Conservation (phyloP, 768 basidiomycete genomes). For the Hygrocybe punicea region DNA sequence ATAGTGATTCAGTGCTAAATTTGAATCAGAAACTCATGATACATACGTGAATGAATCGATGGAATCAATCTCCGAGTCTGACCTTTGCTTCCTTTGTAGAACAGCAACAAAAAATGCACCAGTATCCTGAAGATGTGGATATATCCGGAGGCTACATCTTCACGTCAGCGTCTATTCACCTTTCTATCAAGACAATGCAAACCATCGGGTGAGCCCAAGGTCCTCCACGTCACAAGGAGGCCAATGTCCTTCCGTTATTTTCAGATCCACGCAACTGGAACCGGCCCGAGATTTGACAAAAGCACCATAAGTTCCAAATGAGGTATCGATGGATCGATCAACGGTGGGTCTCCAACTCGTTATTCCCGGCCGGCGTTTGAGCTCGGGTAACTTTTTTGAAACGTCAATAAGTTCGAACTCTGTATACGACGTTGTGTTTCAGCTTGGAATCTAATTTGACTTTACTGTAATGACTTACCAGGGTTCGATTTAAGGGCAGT, state of each 20-base stretch:
- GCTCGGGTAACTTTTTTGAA: constrained; percentile 62
- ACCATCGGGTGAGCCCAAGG: constrained; percentile 74
- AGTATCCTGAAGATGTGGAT: constrained; percentile 94
- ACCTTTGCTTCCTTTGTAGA: constrained; percentile 49
- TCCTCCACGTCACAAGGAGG: constrained; percentile 63
- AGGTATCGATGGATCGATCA: constrained; percentile 48
- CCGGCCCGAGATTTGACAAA: constrained; percentile 43
- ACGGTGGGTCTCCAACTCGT: constrained; percentile 74
- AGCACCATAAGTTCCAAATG: constrained; percentile 58
- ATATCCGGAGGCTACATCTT: constrained; percentile 69
- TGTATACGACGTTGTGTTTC: constrained; percentile 20
- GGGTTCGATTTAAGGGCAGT: constrained; percentile 70
- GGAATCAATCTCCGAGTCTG: background rate
- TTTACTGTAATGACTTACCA: constrained; percentile 47
- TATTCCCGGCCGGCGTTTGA: constrained; percentile 74
- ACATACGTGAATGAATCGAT: background rate
- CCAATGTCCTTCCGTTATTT: constrained; percentile 74
- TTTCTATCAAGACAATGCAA: constrained; percentile 15
- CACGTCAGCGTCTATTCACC: background rate
- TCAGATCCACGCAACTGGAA: constrained; percentile 40
- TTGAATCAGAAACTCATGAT: background rate
- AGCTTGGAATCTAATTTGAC: background rate
- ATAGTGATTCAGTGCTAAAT: constrained; percentile 7
- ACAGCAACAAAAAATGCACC: constrained; percentile 99
- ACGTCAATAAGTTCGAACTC: constrained; percentile 81